phyloP scores from a whole-genome alignment of 805 yeast genomes.

The Candida vartiovaarae region DNA sequence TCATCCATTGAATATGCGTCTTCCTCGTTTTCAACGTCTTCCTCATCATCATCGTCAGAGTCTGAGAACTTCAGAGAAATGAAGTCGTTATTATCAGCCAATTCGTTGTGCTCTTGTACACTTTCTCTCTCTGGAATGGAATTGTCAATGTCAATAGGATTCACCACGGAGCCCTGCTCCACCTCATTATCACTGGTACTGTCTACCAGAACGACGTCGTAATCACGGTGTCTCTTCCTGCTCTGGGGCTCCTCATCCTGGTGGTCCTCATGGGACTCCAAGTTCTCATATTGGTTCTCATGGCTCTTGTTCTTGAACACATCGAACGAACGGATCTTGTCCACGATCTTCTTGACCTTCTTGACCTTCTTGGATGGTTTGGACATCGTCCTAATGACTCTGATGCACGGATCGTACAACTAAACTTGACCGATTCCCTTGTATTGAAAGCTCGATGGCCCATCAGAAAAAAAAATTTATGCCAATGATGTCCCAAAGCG shows the following conservation, averaged over 20 bases:
- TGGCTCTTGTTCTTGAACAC: slow-evolving; percentile 19
- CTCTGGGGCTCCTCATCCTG: slow-evolving; percentile 4
- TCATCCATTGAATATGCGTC: slow-evolving; percentile 25
- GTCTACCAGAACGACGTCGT: slow-evolving; percentile 1
- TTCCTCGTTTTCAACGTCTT: slow-evolving; percentile 16
- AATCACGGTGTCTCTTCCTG: slow-evolving; percentile 3
- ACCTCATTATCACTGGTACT: slow-evolving; percentile 7
- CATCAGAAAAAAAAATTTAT: too few relatives aligned
- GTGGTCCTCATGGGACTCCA: background rate
- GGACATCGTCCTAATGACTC: slow-evolving; percentile 1
- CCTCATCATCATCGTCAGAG: slow-evolving; percentile 22
- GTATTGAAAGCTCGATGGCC: too few relatives aligned
- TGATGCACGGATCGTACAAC: background rate
- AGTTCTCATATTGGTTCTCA: slow-evolving; percentile 18
- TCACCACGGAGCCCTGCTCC: background rate
- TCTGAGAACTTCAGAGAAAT: slow-evolving; percentile 30
- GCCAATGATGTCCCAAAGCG: too few relatives aligned
- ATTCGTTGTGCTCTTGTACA: slow-evolving; percentile 17
- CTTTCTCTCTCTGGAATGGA: background rate
- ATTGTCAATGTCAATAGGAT: background rate
- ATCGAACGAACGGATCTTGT: slow-evolving; percentile 14
- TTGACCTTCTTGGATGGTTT: slow-evolving; percentile 6
- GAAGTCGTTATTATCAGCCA: slow-evolving; percentile 34
- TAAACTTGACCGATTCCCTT: too few relatives aligned
- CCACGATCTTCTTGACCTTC: slow-evolving; percentile 7